A percentile compares a stretch with the other conserved stretches of the same genome.
Conservation (phyloP, 2,329 filamentous ascomycete species). For the Epichloe hybrida region DNA sequence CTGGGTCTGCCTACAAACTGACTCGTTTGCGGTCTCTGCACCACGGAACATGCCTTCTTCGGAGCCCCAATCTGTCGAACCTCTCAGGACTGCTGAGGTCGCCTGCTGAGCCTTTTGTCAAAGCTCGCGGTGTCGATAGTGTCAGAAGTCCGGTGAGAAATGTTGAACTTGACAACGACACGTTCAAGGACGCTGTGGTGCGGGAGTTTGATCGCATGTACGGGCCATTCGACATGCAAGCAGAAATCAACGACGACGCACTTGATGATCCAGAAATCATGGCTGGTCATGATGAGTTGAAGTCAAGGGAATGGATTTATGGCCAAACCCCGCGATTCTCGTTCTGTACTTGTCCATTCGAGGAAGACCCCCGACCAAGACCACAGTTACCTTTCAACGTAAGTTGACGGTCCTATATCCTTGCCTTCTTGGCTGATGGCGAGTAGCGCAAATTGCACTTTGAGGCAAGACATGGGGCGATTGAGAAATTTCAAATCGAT, state of each 20-base stretch:
- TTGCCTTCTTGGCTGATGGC: background rate
- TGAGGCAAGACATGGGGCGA: slow-evolving; percentile 23
- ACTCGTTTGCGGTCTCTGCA: slow-evolving; percentile 71
- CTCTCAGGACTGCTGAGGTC: slow-evolving; percentile 63
- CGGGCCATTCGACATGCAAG: slow-evolving; percentile 23
- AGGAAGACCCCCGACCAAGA: slow-evolving; percentile 43
- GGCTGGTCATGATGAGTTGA: slow-evolving; percentile 18
- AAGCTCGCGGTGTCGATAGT: slow-evolving; percentile 78
- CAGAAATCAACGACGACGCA: slow-evolving; percentile 34
- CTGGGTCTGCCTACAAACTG: slow-evolving; percentile 89
- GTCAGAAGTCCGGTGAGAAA: slow-evolving; percentile 78
- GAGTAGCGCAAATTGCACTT: slow-evolving; percentile 20
- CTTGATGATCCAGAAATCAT: slow-evolving; percentile 35
- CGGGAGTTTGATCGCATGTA: slow-evolving; percentile 58
- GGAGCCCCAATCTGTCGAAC: slow-evolving; percentile 56
- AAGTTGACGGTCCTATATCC: slow-evolving; percentile 8
- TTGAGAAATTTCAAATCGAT: slow-evolving; percentile 20
- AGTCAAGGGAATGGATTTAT: slow-evolving; percentile 65
- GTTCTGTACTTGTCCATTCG: slow-evolving; percentile 47
- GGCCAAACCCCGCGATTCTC: slow-evolving; percentile 76
- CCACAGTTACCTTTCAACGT: slow-evolving; percentile 36
- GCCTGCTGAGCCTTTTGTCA: slow-evolving; percentile 64
- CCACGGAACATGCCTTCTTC: slow-evolving; percentile 80
- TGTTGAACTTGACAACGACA: slow-evolving; percentile 40
- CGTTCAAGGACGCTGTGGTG: slow-evolving; percentile 43